phyloP scores from a whole-genome alignment of 164 flowering plant genomes.

The Umbellularia californica region DNA sequence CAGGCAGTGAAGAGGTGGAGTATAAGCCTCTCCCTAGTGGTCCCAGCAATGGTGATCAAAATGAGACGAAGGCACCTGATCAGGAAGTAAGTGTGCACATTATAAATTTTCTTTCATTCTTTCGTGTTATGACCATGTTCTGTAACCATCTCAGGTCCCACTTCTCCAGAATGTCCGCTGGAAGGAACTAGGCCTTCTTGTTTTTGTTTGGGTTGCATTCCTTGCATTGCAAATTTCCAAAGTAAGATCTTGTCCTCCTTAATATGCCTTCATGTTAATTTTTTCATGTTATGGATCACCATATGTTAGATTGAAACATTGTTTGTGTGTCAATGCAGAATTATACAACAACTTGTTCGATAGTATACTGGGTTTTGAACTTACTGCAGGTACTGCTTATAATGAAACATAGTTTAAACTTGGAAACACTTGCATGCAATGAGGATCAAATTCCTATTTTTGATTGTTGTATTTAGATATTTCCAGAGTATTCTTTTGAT shows the following conservation, averaged over 20 bases:
- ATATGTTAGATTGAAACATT: slow-evolving; percentile 11
- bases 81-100: slow-evolving; percentile 39
- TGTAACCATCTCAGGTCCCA: slow-evolving; percentile 42
- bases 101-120: not conserved
- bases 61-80: slow-evolving; percentile 17
- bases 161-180: slow-evolving; percentile 75
- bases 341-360: slow-evolving; percentile 57
- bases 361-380: slow-evolving; percentile 75
- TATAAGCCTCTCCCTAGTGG: slow-evolving; percentile 78
- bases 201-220: slow-evolving; percentile 81
- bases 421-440: not conserved
- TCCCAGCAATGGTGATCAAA: slow-evolving; percentile 34
- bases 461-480: not conserved
- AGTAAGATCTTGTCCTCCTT: slow-evolving; percentile 32
- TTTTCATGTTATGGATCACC: not conserved
- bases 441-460: not conserved
- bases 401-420: not conserved
- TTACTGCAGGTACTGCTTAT: slow-evolving; percentile 62
- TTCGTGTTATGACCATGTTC: slow-evolving; percentile 10
- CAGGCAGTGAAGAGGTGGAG: slow-evolving; percentile 45
- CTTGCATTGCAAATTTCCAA: slow-evolving; percentile 74
- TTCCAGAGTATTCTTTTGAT: not conserved
- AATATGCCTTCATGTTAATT: not conserved
- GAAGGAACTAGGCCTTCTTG: slow-evolving; percentile 91
- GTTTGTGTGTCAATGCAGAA: slow-evolving; percentile 43